Evolutionary conservation across 352 stramenopile species (phyloP).

Genomic region (Pythium aristosporum): DNA sequence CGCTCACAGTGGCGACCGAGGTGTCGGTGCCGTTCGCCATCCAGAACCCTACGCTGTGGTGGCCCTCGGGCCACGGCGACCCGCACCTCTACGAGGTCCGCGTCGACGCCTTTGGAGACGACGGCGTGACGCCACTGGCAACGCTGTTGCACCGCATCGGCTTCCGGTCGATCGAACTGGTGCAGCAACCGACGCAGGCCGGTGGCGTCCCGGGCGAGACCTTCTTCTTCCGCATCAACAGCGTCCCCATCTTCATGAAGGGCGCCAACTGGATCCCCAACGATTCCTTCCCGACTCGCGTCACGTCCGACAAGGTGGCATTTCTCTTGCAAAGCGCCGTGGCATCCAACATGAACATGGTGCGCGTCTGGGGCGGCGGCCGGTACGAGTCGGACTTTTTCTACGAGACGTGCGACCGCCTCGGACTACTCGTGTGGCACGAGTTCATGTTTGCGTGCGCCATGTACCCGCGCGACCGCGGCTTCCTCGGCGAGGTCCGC

Average conservation of each 20-base stretch:
- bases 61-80: conserved; percentile 59
- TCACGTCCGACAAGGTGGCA: conserved; percentile 33
- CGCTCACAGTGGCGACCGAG: conserved; percentile 1
- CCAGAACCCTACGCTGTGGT: conserved; percentile 59
- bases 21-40: conserved; percentile 15
- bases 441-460: conserved; percentile 91
- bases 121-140: neutral
- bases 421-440: conserved; percentile 88
- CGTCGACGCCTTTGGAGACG: conserved; percentile 28
- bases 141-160: conserved; percentile 43
- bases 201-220: conserved; percentile 47
- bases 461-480: conserved; percentile 72
- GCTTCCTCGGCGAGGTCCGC: conserved; percentile 56
- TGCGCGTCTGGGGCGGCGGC: conserved; percentile 87
- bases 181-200: conserved; percentile 51
- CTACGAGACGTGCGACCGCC: conserved; percentile 75
- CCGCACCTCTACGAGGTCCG: conserved; percentile 61
- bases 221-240: conserved; percentile 80
- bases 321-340: conserved; percentile 56
- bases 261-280: conserved; percentile 81
- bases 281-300: conserved; percentile 71
- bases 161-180: conserved; percentile 59
- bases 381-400: conserved; percentile 84
- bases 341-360: conserved; percentile 86
- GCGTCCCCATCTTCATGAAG: conserved; percentile 65